These are phyloP conservation scores for Cerioporus squamosus DNA, from an alignment of 1,284 basidiomycete genomes.

Conservation along the genomic window DNA sequence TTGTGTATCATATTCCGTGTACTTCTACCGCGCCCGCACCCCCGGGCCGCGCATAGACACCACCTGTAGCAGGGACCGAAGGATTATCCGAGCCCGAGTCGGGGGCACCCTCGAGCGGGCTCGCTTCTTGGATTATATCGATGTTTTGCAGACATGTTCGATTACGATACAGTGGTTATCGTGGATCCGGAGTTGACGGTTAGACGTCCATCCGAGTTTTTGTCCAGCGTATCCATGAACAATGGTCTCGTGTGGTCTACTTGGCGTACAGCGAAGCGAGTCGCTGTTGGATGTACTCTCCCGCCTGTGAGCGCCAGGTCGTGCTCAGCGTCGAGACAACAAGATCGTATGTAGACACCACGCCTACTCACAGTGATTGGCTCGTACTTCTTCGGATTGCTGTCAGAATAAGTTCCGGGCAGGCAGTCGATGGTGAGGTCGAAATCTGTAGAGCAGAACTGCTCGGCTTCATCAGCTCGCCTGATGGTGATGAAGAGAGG, in stretches of 20 bases:
- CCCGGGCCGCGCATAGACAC: neutral
- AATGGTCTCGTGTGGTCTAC: no score
- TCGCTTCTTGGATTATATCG: no score
- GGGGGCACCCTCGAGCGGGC: no score
- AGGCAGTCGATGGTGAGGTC: slow-evolving; percentile 48
- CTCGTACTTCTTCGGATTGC: slow-evolving; percentile 42
- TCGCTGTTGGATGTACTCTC: slow-evolving; percentile 4
- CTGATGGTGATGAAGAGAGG: slow-evolving; percentile 13
- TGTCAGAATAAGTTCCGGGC: slow-evolving; percentile 51
- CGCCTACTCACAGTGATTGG: slow-evolving; percentile 35
- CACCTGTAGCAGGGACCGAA: no score
- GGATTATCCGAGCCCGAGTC: no score
- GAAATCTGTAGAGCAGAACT: slow-evolving; percentile 30
- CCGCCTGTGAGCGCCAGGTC: neutral
- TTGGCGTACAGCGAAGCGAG: neutral
- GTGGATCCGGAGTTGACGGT: no score
- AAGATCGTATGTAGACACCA: neutral
- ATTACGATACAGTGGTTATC: no score
- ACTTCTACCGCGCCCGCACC: neutral
- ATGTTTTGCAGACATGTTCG: no score
- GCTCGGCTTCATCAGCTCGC: no score
- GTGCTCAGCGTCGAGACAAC: no score
- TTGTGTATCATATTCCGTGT: slow-evolving; percentile 19
- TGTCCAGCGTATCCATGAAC: no score
- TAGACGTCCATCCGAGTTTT: no score